Evolutionary conservation across 371 early-diverging fungal genomes (phyloP).

Genomic region (Mortierella sp.): DNA sequence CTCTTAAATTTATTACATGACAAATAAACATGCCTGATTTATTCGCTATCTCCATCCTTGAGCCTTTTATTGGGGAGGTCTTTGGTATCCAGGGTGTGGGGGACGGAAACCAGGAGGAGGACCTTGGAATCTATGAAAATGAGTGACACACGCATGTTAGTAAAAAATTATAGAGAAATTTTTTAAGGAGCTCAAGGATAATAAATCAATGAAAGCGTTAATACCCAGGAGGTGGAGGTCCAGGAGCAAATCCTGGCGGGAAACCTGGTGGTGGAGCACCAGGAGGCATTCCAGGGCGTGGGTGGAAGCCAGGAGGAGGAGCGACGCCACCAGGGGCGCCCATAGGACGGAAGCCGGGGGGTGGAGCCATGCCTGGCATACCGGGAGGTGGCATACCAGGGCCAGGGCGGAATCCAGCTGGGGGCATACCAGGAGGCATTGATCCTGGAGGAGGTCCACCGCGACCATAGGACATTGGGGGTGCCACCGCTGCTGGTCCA

Average conservation of each 20-base stretch:
- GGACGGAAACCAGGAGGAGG: constrained; percentile 73
- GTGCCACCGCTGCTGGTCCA: constrained; percentile 62
- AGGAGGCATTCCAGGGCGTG: constrained; percentile 37
- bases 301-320: constrained; percentile 49
- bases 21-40: constrained; percentile 2
- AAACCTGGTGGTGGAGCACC: constrained; percentile 62
- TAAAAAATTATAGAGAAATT: not conserved
- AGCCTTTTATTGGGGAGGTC: constrained; percentile 35
- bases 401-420: constrained; percentile 61
- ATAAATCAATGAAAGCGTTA: not conserved
- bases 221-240: constrained; percentile 54
- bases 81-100: constrained; percentile 50
- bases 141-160: not conserved
- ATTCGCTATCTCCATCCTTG: not conserved
- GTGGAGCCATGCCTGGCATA: constrained; percentile 71
- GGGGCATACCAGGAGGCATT: constrained; percentile 61
- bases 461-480: constrained; percentile 84
- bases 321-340: constrained; percentile 44
- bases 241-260: constrained; percentile 56
- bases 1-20: constrained; percentile 14
- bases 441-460: constrained; percentile 63
- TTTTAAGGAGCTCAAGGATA: not conserved
- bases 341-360: constrained; percentile 54
- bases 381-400: constrained; percentile 65
- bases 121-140: constrained; percentile 55